Evolutionary conservation across 306 rosid species (phyloP).

Genomic region (Begonia peltatifolia): DNA sequence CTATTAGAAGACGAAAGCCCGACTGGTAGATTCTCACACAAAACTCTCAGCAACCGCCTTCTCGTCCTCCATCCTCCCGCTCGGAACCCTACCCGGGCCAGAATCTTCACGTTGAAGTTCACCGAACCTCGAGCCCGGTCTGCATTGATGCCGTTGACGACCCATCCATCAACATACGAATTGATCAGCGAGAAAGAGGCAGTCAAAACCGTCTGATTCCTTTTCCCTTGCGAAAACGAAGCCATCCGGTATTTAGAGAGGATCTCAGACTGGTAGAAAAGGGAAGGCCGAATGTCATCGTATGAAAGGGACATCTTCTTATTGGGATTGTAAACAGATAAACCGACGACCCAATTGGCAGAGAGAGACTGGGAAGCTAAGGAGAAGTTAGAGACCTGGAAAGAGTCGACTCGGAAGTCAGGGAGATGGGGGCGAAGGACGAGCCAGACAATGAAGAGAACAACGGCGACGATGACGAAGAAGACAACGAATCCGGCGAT

Average conservation of each 20-base stretch:
- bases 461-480: conserved; percentile 30
- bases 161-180: conserved; percentile 9
- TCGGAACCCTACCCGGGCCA: conserved; percentile 36
- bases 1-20: conserved; percentile 22
- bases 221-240: conserved; percentile 45
- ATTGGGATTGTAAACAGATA: conserved; percentile 47
- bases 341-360: conserved; percentile 43
- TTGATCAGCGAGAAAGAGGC: conserved; percentile 28
- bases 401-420: conserved; percentile 27
- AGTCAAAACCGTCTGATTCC: conserved; percentile 16
- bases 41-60: conserved; percentile 36
- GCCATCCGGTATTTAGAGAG: conserved; percentile 24
- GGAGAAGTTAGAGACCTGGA: conserved; percentile 38
- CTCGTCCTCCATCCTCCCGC: conserved; percentile 66
- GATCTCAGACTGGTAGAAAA: conserved; percentile 15
- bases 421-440: conserved; percentile 79
- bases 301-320: conserved; percentile 52
- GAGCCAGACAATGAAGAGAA: conserved; percentile 53
- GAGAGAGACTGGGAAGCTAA: conserved; percentile 23
- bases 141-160: conserved; percentile 12
- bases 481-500: conserved; percentile 39
- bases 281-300: conserved; percentile 18
- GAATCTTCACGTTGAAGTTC: conserved; percentile 33
- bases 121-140: conserved; percentile 27
- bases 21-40: conserved; percentile 30